phyloP scores from a whole-genome alignment of 202 grass and related monocot genomes.

The Carex arenaria region DNA sequence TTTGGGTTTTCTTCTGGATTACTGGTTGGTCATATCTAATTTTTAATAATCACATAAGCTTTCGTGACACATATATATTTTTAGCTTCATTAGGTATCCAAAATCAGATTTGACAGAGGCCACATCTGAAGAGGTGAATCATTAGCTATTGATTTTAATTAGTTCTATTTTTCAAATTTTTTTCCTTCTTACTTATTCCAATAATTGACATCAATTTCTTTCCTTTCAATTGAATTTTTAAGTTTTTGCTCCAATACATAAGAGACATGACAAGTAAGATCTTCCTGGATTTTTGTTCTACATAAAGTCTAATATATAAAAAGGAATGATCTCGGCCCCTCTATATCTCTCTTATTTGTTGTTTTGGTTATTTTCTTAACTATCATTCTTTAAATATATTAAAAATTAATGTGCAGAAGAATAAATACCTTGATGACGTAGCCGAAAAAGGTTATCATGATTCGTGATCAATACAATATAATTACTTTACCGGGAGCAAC shows the following conservation, averaged over 20 bases:
- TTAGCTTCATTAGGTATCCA: neutral
- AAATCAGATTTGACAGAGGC: neutral
- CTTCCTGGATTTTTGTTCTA: too few species aligned
- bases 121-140: conserved; percentile 5
- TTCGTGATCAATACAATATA: too few species aligned
- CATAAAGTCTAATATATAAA: too few species aligned
- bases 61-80: neutral
- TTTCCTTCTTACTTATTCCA: neutral
- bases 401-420: too few species aligned
- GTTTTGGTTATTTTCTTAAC: too few species aligned
- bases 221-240: neutral
- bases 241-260: neutral
- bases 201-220: neutral
- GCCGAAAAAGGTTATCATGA: too few species aligned
- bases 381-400: too few species aligned
- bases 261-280: neutral
- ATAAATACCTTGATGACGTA: too few species aligned
- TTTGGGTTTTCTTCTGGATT: neutral
- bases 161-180: neutral
- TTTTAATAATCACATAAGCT: neutral
- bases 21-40: neutral
- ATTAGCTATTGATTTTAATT: neutral
- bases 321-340: too few species aligned
- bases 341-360: too few species aligned
- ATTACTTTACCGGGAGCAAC: too few species aligned